phyloP scores from a whole-genome alignment of 495 filamentous ascomycete genomes.

The Parachaetomium inaequale region DNA sequence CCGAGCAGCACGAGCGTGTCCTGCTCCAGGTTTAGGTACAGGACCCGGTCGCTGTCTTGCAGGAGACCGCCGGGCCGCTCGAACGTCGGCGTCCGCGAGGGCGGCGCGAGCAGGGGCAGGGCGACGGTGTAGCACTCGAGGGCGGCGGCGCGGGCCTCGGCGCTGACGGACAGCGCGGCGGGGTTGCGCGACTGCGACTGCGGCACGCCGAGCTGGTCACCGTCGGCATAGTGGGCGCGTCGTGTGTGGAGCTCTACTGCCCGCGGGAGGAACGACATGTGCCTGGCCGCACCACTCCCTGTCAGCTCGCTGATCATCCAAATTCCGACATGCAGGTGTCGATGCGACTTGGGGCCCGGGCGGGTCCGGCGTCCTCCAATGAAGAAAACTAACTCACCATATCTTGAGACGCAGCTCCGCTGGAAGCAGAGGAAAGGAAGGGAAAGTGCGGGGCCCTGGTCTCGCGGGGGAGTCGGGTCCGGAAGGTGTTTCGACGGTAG shows the following conservation, averaged over 20 bases:
- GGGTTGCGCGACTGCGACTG: conserved; percentile 34
- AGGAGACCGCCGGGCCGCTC: conserved; percentile 23
- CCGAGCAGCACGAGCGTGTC: conserved; percentile 35
- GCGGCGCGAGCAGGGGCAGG: conserved; percentile 26
- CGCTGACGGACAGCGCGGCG: conserved; percentile 29
- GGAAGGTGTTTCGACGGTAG: background rate
- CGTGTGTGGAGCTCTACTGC: conserved; percentile 35
- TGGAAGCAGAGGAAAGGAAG: conserved; percentile 34
- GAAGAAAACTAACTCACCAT: conserved; percentile 24
- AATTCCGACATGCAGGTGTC: background rate
- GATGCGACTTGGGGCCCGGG: background rate
- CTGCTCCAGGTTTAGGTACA: conserved; percentile 31
- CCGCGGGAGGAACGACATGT: conserved; percentile 31
- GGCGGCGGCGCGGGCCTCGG: conserved; percentile 33
- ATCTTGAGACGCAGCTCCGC: conserved; percentile 38
- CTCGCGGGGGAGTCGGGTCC: background rate
- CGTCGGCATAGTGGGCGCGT: conserved; percentile 29
- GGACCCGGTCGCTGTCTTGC: conserved; percentile 16
- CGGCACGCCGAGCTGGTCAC: conserved; percentile 10
- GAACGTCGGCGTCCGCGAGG: background rate
- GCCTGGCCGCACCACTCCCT: conserved; percentile 7
- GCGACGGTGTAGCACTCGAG: conserved; percentile 30
- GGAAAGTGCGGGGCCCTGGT: conserved; percentile 20
- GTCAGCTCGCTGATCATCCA: conserved; percentile 7
- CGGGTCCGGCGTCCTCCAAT: background rate